Conservation (phyloP, 768 basidiomycete species). For the Tricholomella constricta region DNA sequence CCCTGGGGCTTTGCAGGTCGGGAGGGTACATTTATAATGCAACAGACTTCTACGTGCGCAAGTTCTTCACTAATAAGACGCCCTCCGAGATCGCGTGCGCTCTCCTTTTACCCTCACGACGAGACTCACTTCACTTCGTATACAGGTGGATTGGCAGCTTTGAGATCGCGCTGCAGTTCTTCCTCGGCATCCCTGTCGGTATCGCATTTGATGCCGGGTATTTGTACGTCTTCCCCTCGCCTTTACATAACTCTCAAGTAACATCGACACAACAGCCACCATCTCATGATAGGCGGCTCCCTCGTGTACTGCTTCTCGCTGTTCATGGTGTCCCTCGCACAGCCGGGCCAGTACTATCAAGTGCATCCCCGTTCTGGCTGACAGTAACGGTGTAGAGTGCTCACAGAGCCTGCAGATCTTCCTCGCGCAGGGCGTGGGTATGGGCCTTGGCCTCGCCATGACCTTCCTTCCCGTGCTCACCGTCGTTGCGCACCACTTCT, state of each 20-base stretch:
- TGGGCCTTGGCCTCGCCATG: slow-evolving; percentile 46
- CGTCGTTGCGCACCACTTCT: slow-evolving; percentile 49
- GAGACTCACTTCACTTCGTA: too few relatives aligned
- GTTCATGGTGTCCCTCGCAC: slow-evolving; percentile 5
- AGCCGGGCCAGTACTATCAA: slow-evolving; percentile 18
- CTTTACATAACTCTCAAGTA: too few relatives aligned
- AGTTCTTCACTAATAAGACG: slow-evolving; percentile 18
- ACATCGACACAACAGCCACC: slow-evolving; percentile 35
- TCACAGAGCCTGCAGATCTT: slow-evolving; percentile 32
- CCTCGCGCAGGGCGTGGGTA: slow-evolving; percentile 49
- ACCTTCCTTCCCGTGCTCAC: slow-evolving; percentile 46
- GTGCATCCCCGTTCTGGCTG: too few relatives aligned
- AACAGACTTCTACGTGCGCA: slow-evolving; percentile 18
- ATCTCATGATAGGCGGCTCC: slow-evolving; percentile 40
- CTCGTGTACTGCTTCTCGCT: slow-evolving; percentile 37
- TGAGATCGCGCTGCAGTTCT: slow-evolving; percentile 35
- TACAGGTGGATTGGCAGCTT: slow-evolving; percentile 37
- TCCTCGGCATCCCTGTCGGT: slow-evolving; percentile 29
- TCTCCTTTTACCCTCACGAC: too few relatives aligned
- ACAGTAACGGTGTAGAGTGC: too few relatives aligned
- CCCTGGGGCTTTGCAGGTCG: too few relatives aligned
- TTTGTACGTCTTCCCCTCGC: slow-evolving; percentile 26
- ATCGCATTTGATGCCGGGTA: slow-evolving; percentile 31
- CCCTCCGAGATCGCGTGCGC: slow-evolving; percentile 19
- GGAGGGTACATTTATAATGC: too few relatives aligned